Evolutionary conservation across 257 asterid genomes (phyloP), one percentile per base, ranked within the genome.

Genomic region (Nicotiana tomentosiformis): DNA sequence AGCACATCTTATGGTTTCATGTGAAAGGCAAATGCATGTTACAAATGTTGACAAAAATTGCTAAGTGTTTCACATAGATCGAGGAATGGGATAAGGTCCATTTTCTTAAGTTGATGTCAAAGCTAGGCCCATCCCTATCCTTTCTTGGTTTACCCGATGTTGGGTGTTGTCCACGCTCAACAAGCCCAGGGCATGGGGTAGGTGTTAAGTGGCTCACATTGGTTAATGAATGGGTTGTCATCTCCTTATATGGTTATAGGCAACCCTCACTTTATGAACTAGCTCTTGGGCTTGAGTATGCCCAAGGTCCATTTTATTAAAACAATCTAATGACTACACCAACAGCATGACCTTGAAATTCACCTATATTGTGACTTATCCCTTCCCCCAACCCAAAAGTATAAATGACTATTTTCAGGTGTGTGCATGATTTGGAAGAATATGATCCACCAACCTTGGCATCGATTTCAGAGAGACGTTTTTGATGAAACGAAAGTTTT

Each of bases 401-500:
- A 49, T 26, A 15, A 10, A 51, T 23, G 64, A 61, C 33, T 20
- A 10, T 20, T 20, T 23, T 61, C 33, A 20, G 16, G 67, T 23
- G 66, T 61, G 32, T 4, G 23, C 67, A 20, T 61, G 17, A 61
- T 61, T 43, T 20, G 15, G 67, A 61, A 61, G 30, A 61, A 61
- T 23, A 61, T 20, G 33, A 23, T 61, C 26, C 33, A 51, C 55
- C 67, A 81, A 94, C 99, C 98, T 96, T 86, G 57, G 90, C 89
- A 82, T 96, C 98, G 84, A 93, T 86, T 61, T 96, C 97, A 60
- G 91, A 79, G 62, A 92, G 82, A 70, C 90, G 86, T 64, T 89
- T 88, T 88, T 92, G 97, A 91, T 94, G 98, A 81, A 81, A 61
- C 39, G 87, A 77, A 83, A 96, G 94, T 80, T 91, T 85, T 26